Evolutionary conservation across 805 yeast genomes (phyloP), one percentile per base, ranked within the genome.

Genomic region (Candida fluviatilis): DNA sequence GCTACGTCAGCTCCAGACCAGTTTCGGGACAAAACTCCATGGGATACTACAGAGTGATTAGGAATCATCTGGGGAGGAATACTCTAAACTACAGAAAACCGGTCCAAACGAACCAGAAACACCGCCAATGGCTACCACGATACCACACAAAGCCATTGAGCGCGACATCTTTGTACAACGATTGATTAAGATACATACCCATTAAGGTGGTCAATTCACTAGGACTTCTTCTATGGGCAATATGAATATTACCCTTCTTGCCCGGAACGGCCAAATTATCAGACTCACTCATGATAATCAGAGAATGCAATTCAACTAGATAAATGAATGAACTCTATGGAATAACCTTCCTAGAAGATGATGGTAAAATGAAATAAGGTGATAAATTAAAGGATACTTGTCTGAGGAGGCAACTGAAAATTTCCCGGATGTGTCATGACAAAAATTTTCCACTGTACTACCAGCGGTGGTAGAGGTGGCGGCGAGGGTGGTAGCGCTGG

Each of bases 191-290:
- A 30, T 30, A 31, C 35, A 31, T 31, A 31, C 35, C 35, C 96
- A 91, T 91, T 47, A 91, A 69, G 39, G 84, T 84, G 2, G 98
- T 91, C 58, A 93, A 71, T 59, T 93, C 99, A 49, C 90, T 80
- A n/a, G 97, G 97, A 2, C 97, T 84, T 43, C 96, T 76, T 54
- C 98, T 78, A 55, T 93, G 98, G n/a, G 98, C 98, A 47, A 91
- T 89, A 64, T 89, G 95, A 43, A 93, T 55, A 49, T 62, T 66
- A 37, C 56, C 60, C 2, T 66, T 62, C 40, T 60, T 61, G 47
- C 57, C 58, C 23, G 42, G 26, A 17, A 40, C 48, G 14, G 35
- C 26, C 12, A 12, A 12, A 15, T 10, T 13, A 31, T 31, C 21
- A 31, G 18, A n/a, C 8, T 31, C 14, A 31, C 35, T 31, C 35